Evolutionary conservation across 2,329 filamentous ascomycete species (phyloP), one percentile per base, ranked within the genome.

Genomic region (Escovopsis sp.): DNA sequence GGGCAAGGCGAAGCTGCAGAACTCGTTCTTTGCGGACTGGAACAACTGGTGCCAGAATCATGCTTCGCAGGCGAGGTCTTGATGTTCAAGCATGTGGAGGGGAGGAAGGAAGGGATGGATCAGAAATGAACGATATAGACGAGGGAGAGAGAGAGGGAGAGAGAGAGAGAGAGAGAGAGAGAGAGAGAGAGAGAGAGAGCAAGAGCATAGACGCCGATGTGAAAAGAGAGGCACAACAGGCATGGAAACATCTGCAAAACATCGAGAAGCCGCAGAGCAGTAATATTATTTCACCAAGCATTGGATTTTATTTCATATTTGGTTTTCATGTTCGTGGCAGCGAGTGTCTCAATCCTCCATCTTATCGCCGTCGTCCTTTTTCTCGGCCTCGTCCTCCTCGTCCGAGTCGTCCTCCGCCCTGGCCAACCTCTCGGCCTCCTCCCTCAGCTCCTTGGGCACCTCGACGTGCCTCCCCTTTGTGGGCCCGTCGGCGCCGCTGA

Each of bases 391-490:
- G 12, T 91, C 84, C 36, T 89, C 85, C 48, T 94, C 88, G 23
- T 94, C 86, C 26, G 79, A 82, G 55, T 94, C 87, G 53, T 94
- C 69, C 42, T 84, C 78, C 65, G 85, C 87, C 77, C 91, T 94
- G 41, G 91, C 91, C 65, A 89, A 75, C 62, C 78, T 80, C 72
- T 95, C 86, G 12, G 91, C 91, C 69, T 96, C 89, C 61, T 94
- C 87, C 45, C 81, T 70, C 55, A 98, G 65, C 51, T 87, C 83
- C 70, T 85, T 88, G 44, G 91, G 91, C 45, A 98, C 91, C 65
- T 94, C 86, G 64, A 89, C 75, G 60, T 98, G 91, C 55, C 81
- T 78, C 49, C 91, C 91, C 69, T 93, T 89, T 48, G 88, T 96
- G 33, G 88, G 87, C 5, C 88, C 89, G 51, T 84, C 77, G 39